Percentiles rank a stretch among this genome's conserved stretches.
Evolutionary conservation across 495 filamentous ascomycete species (phyloP).

Genomic region (Aeminium ludgeri): DNA sequence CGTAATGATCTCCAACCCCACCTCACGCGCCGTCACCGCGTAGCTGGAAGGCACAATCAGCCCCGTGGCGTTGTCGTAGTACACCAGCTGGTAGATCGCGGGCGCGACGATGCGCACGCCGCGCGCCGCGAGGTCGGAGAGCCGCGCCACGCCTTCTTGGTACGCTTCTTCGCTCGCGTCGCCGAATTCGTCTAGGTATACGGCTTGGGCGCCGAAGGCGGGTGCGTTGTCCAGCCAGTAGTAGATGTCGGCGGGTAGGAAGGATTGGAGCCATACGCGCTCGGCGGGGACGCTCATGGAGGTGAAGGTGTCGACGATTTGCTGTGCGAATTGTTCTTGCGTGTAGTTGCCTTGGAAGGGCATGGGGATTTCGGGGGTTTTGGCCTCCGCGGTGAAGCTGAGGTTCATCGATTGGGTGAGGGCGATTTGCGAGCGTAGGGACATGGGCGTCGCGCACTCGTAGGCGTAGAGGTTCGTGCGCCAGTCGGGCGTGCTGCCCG

Average conservation of each 20-base stretch:
- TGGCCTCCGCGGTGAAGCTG: slow-evolving; percentile 45
- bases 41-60: slow-evolving; percentile 24
- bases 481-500: slow-evolving; percentile 32
- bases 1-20: slow-evolving; percentile 39
- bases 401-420: slow-evolving; percentile 35
- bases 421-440: slow-evolving; percentile 36
- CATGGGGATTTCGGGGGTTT: slow-evolving; percentile 41
- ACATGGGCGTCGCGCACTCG: slow-evolving; percentile 36
- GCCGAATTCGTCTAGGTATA: slow-evolving; percentile 40
- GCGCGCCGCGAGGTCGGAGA: slow-evolving; percentile 29
- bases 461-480: slow-evolving; percentile 40
- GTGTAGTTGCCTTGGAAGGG: slow-evolving; percentile 44
- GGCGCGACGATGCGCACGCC: slow-evolving; percentile 25
- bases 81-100: slow-evolving; percentile 19
- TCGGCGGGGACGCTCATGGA: slow-evolving; percentile 32
- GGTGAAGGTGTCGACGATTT: slow-evolving; percentile 42
- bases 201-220: slow-evolving; percentile 37
- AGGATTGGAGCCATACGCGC: slow-evolving; percentile 43
- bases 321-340: slow-evolving; percentile 38
- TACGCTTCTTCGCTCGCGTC: slow-evolving; percentile 29
- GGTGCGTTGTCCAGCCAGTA: slow-evolving; percentile 45
- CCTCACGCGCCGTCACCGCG: slow-evolving; percentile 30
- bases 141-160: slow-evolving; percentile 28
- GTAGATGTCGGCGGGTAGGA: slow-evolving; percentile 40
- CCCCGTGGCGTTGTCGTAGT: slow-evolving; percentile 20